phyloP scores from a whole-genome alignment of 2,329 filamentous ascomycete species.

The Colletotrichum incanum region DNA sequence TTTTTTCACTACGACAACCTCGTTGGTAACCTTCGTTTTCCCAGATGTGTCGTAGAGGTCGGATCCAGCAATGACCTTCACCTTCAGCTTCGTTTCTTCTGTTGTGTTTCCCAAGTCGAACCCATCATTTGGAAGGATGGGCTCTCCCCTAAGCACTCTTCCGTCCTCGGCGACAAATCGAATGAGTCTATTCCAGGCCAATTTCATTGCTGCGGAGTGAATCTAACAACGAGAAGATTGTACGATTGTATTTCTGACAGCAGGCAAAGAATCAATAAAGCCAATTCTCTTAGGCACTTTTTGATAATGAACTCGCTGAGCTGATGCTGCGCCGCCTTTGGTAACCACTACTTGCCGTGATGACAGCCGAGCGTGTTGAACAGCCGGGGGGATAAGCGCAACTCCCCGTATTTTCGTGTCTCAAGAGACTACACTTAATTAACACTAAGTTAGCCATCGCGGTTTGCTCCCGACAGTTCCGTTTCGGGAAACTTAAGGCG shows the following conservation, averaged over 20 bases:
- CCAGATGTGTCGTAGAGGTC: slow-evolving; percentile 65
- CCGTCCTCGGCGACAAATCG: slow-evolving; percentile 69
- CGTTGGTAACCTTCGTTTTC: slow-evolving; percentile 65
- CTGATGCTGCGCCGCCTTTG: too few species aligned
- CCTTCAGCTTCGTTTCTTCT: slow-evolving; percentile 64
- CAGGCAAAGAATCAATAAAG: too few species aligned
- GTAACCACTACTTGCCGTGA: background rate
- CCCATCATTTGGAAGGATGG: slow-evolving; percentile 60
- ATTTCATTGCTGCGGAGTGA: slow-evolving; percentile 47
- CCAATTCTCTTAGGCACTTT: background rate
- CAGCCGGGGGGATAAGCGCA: background rate
- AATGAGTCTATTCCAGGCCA: slow-evolving; percentile 67
- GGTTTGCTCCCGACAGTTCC: background rate
- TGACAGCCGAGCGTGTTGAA: background rate
- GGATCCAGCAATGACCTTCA: slow-evolving; percentile 65
- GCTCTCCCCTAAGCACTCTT: slow-evolving; percentile 66
- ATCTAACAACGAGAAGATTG: background rate
- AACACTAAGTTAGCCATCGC: background rate
- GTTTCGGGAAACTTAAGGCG: background rate
- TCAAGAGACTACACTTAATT: too few species aligned
- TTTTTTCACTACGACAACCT: slow-evolving; percentile 67
- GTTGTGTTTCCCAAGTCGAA: slow-evolving; percentile 66
- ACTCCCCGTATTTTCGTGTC: background rate
- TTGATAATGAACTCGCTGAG: background rate
- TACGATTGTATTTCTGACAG: background rate